Evolutionary conservation across 495 filamentous ascomycete genomes (phyloP).

Genomic region (Neurospora sp.): DNA sequence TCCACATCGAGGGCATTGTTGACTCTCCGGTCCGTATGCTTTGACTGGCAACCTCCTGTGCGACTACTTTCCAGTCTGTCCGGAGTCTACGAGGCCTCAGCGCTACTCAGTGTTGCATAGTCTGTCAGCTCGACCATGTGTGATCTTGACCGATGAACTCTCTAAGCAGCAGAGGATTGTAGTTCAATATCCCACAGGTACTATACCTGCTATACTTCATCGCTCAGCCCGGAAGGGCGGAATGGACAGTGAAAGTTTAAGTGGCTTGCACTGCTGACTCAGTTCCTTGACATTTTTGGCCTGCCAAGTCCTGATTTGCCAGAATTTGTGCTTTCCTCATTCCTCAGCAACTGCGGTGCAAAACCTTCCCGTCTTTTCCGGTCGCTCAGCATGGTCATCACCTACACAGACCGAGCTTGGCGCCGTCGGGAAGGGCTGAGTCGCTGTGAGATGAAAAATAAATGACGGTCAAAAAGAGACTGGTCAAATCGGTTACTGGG

Average conservation of each 20-base stretch:
- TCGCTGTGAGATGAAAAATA: not conserved
- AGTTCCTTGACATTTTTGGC: not conserved
- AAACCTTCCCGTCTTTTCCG: not conserved
- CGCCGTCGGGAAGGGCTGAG: not conserved
- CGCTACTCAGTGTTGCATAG: not conserved
- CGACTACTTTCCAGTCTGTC: not conserved
- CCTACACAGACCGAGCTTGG: not conserved
- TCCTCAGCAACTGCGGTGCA: not conserved
- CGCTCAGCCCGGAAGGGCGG: not conserved
- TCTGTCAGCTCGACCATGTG: not conserved
- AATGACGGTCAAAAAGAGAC: not conserved
- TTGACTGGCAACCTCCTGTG: not conserved
- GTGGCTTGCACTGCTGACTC: not conserved
- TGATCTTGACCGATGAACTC: not conserved
- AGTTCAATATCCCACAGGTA: not conserved
- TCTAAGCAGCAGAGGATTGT: not conserved
- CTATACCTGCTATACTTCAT: not conserved
- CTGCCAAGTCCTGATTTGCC: not conserved
- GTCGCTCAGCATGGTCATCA: not conserved
- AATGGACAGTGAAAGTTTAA: not conserved
- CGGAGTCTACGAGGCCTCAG: not conserved
- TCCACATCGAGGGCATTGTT: not conserved
- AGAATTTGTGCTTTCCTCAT: not conserved
- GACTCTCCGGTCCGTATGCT: not conserved
- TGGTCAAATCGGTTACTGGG: not conserved